Percentiles rank a stretch among this genome's conserved stretches.
These are phyloP conservation scores for Epichloe sp. DNA, from an alignment of 2,329 filamentous ascomycete species.

Conservation along the genomic window DNA sequence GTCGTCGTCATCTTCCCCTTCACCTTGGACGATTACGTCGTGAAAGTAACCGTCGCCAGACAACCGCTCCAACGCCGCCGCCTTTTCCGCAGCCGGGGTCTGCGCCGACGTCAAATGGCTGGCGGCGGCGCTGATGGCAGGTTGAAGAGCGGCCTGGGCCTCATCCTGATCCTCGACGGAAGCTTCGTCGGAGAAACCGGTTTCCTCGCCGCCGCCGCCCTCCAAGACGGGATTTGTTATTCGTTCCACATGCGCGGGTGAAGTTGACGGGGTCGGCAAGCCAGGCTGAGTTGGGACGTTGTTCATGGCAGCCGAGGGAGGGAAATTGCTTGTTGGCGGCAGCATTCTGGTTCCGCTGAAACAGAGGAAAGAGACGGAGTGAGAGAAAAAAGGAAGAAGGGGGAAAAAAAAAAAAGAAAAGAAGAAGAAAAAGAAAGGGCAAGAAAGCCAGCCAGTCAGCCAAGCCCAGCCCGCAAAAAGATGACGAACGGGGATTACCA, in stretches of 20 bases:
- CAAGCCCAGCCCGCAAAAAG: background rate
- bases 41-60: conserved; percentile 14
- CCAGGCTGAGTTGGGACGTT: background rate
- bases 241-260: background rate
- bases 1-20: conserved; percentile 8
- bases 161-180: conserved; percentile 35
- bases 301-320: background rate
- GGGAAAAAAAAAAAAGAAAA: no score
- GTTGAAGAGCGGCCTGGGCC: conserved; percentile 46
- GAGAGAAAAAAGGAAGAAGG: no score
- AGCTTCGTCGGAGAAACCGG: conserved; percentile 9
- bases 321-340: no score
- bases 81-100: conserved; percentile 45
- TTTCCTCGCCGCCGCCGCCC: conserved; percentile 8
- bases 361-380: background rate
- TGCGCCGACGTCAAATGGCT: conserved; percentile 40
- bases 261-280: background rate
- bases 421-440: background rate
- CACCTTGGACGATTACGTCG: conserved; percentile 7
- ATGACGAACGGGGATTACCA: background rate
- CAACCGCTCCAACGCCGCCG: conserved; percentile 36
- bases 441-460: background rate
- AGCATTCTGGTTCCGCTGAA: no score
- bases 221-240: background rate
- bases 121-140: conserved; percentile 42